Percentiles rank a stretch among this genome's conserved stretches.
phyloP scores from a whole-genome alignment of 2,329 filamentous ascomycete genomes.

The Elsinoe fawcettii region DNA sequence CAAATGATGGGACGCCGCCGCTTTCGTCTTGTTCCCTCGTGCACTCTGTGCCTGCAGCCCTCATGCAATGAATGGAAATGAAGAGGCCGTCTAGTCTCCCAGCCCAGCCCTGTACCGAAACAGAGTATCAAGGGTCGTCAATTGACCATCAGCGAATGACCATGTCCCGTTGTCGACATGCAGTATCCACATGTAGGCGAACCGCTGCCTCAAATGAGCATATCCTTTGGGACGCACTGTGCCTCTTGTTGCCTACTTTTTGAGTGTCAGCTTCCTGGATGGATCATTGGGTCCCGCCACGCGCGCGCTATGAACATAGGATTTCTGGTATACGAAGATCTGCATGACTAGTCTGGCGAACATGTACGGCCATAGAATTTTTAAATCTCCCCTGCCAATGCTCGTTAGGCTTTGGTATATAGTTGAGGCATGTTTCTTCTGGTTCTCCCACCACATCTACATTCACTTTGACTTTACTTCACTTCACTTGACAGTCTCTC shows the following conservation, averaged over 20 bases:
- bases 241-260: background rate
- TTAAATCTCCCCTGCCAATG: background rate
- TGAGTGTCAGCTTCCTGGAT: background rate
- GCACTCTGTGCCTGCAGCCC: too few species aligned
- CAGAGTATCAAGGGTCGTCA: background rate
- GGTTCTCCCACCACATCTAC: background rate
- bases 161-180: background rate
- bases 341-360: constrained; percentile 1
- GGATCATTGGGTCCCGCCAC: constrained; percentile 7
- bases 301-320: constrained; percentile 2
- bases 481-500: background rate
- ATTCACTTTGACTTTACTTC: background rate
- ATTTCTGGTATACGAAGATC: constrained; percentile 12
- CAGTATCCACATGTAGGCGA: background rate
- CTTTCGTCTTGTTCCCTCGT: background rate
- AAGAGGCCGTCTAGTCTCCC: constrained; percentile 1
- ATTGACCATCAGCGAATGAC: background rate
- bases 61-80: background rate
- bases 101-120: constrained; percentile 8
- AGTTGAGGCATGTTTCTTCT: background rate
- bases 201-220: background rate
- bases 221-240: background rate
- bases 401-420: background rate
- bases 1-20: background rate
- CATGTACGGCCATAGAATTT: background rate